Percentiles rank a stretch among this genome's conserved stretches.
These are phyloP conservation scores for Phytophthora sansomeana DNA, from an alignment of 352 stramenopile species.

Conservation along the genomic window DNA sequence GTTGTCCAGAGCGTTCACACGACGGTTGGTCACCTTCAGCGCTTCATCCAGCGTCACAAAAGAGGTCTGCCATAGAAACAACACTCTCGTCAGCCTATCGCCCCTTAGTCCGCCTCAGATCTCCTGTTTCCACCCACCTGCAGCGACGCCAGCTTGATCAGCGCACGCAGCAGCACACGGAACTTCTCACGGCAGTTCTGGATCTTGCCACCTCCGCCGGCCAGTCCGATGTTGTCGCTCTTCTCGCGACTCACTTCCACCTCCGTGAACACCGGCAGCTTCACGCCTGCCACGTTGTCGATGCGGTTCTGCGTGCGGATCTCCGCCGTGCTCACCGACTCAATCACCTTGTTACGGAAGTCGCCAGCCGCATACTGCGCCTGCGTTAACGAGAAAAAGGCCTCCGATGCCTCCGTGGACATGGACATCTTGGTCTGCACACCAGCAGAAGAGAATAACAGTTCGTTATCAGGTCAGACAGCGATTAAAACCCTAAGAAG, in stretches of 20 bases:
- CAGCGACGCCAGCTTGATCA: slow-evolving; percentile 91
- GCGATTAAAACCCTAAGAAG: background rate
- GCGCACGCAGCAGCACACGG: slow-evolving; percentile 76
- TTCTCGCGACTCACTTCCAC: slow-evolving; percentile 96
- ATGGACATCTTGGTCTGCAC: slow-evolving; percentile 88
- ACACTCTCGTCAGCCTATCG: slow-evolving; percentile 41
- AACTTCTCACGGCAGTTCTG: slow-evolving; percentile 94
- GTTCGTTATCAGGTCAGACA: background rate
- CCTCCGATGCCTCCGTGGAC: slow-evolving; percentile 90
- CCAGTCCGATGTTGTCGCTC: slow-evolving; percentile 95
- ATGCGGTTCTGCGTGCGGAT: slow-evolving; percentile 97
- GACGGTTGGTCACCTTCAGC: slow-evolving; percentile 98
- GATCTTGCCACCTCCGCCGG: slow-evolving; percentile 98
- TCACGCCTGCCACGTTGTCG: slow-evolving; percentile 99
- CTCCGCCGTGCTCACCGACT: slow-evolving; percentile 95
- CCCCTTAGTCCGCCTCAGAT: background rate
- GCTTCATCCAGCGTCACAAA: slow-evolving; percentile 99
- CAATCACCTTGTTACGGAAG: slow-evolving; percentile 97
- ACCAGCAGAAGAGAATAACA: background rate
- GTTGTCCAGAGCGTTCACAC: slow-evolving; percentile 99
- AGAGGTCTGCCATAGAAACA: slow-evolving; percentile 92
- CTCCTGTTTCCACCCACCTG: slow-evolving; percentile 41
- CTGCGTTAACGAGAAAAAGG: slow-evolving; percentile 98
- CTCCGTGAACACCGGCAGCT: slow-evolving; percentile 98
- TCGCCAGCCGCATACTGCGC: slow-evolving; percentile 98